Evolutionary conservation across 805 yeast species (phyloP).

Genomic region (Lachancea thermotolerans): DNA sequence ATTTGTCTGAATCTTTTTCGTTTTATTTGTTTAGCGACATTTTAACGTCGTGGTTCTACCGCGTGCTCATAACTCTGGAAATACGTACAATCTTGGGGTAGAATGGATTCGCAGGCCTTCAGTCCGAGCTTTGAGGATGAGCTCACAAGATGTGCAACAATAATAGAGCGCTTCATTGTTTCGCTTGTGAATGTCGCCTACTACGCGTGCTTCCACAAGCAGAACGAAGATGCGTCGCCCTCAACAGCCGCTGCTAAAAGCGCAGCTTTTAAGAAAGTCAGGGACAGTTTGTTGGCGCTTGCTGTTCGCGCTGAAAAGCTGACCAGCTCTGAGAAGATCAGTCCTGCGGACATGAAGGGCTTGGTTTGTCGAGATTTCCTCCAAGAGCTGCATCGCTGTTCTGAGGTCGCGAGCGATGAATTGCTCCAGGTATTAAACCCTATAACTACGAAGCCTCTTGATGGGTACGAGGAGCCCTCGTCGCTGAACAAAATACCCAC

Average conservation of each 20-base stretch:
- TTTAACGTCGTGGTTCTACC: too few relatives aligned
- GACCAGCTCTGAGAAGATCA: background rate
- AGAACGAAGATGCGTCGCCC: background rate
- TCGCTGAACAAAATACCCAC: background rate
- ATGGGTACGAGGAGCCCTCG: background rate
- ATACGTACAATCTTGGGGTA: background rate
- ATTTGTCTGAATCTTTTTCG: too few relatives aligned
- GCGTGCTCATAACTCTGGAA: too few relatives aligned
- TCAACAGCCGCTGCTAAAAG: background rate
- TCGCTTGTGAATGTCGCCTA: background rate
- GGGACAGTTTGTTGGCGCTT: background rate
- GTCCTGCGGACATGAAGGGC: background rate
- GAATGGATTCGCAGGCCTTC: background rate
- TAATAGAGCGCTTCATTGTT: background rate
- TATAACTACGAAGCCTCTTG: background rate
- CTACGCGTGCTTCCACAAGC: constrained; percentile 2
- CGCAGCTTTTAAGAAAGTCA: background rate
- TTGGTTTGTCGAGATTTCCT: constrained; percentile 1
- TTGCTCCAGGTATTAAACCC: background rate
- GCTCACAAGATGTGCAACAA: background rate
- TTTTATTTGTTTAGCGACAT: too few relatives aligned
- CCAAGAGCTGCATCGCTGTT: background rate
- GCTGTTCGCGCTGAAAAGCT: background rate
- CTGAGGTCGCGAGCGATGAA: background rate
- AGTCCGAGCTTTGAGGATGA: background rate